phyloP scores from a whole-genome alignment of 345 rosid genomes.

The Psidium friedrichsthalianum region DNA sequence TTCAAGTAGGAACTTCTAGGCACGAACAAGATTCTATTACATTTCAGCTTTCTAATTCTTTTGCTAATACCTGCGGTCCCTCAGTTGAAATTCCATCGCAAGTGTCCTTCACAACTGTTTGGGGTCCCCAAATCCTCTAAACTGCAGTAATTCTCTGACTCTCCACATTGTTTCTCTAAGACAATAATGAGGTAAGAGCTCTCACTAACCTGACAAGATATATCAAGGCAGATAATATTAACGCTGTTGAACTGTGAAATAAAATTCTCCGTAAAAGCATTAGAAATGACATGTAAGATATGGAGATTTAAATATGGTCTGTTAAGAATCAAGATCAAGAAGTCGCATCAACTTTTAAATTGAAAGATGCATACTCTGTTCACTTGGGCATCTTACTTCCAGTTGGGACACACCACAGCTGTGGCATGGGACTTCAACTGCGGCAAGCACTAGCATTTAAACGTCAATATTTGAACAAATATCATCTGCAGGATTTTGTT shows the following conservation, averaged over 20 bases:
- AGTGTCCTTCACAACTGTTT: neutral
- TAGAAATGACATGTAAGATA: neutral
- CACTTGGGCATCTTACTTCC: conserved; percentile 67
- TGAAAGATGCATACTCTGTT: conserved; percentile 20
- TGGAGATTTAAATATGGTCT: neutral
- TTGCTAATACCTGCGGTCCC: neutral
- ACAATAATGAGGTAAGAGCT: neutral
- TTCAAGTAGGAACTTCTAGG: neutral
- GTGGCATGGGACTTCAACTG: conserved; percentile 49
- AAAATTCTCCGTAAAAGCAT: neutral
- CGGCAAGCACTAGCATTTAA: neutral
- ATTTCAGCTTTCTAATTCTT: neutral
- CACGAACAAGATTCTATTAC: neutral
- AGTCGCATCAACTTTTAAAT: neutral
- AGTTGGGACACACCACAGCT: conserved; percentile 71
- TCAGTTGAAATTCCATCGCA: neutral
- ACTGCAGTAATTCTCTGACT: neutral
- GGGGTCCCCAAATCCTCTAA: neutral
- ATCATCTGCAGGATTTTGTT: too few species aligned
- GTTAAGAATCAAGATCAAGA: neutral
- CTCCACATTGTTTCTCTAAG: neutral
- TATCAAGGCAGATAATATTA: neutral
- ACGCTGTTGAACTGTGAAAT: neutral
- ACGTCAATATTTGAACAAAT: too few species aligned
- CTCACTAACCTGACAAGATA: neutral